A percentile compares a stretch with the other conserved stretches of the same genome.
Evolutionary conservation across 2,329 filamentous ascomycete genomes (phyloP).

Genomic region (Mollisiaceae sp.): DNA sequence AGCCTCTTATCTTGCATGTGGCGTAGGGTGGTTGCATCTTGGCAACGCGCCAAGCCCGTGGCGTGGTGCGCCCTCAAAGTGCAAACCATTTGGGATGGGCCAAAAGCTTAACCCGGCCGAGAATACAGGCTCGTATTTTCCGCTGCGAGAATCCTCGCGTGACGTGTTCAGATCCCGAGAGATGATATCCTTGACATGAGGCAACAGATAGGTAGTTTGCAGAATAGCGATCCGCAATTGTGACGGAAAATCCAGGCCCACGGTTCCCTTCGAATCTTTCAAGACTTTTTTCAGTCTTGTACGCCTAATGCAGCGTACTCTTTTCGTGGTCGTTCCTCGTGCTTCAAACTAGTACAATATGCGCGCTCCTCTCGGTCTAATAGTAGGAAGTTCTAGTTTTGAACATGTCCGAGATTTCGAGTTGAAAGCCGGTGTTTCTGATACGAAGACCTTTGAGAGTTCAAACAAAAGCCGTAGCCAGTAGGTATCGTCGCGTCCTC

Average conservation of each 20-base stretch:
- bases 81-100: not conserved
- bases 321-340: not conserved
- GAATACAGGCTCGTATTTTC: not conserved
- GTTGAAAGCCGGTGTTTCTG: not conserved
- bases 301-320: not conserved
- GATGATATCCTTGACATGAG: not conserved
- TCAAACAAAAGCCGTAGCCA: not conserved
- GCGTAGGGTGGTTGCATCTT: not conserved
- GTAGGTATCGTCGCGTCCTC: not conserved
- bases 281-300: not conserved
- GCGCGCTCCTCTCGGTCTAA: not conserved
- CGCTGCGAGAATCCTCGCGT: constrained; percentile 1
- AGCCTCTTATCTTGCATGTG: constrained; percentile 2
- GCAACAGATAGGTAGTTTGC: constrained; percentile 1
- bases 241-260: constrained; percentile 5
- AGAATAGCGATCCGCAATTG: not conserved
- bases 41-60: not conserved
- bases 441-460: not conserved
- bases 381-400: not conserved
- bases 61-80: not conserved
- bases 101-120: not conserved
- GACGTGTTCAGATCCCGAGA: not conserved
- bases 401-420: not conserved
- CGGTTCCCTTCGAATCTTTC: constrained; percentile 7
- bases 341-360: not conserved